Percentiles rank a stretch among this genome's conserved stretches.
Conservation (phyloP, 2,329 filamentous ascomycete species). For the Aspergillus tanneri region DNA sequence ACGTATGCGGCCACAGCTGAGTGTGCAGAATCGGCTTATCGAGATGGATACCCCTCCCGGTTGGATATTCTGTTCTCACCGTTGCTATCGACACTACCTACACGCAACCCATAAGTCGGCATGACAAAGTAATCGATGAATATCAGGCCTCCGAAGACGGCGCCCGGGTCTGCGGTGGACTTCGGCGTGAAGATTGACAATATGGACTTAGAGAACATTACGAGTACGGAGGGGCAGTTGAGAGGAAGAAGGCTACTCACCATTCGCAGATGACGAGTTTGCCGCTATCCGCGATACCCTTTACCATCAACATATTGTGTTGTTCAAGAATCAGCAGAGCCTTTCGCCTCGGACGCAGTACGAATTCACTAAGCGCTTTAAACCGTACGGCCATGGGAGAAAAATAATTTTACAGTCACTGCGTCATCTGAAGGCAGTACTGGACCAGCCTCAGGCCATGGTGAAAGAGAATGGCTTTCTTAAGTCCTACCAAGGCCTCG, state of each 20-base stretch:
- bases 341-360: conserved; percentile 70
- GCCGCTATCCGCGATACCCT: conserved; percentile 62
- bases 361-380: conserved; percentile 70
- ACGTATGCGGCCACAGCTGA: too few species aligned
- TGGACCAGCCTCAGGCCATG: conserved; percentile 76
- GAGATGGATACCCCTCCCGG: too few species aligned
- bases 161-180: too few species aligned
- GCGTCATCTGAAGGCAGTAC: conserved; percentile 78
- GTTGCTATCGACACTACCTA: too few species aligned
- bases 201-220: conserved; percentile 61
- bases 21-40: too few species aligned
- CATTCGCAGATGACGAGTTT: conserved; percentile 61
- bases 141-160: too few species aligned
- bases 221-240: conserved; percentile 48
- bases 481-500: conserved; percentile 67
- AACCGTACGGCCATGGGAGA: conserved; percentile 78
- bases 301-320: conserved; percentile 66
- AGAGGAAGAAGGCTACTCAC: conserved; percentile 7
- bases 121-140: too few species aligned
- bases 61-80: too few species aligned
- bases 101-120: too few species aligned
- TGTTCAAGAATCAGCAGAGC: conserved; percentile 66
- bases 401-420: conserved; percentile 66
- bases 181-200: conserved; percentile 63
- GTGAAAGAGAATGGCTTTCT: conserved; percentile 76